Percentiles rank a stretch among this genome's conserved stretches.
phyloP scores from a whole-genome alignment of 2,329 filamentous ascomycete genomes.

The Fusarium torulosum region DNA sequence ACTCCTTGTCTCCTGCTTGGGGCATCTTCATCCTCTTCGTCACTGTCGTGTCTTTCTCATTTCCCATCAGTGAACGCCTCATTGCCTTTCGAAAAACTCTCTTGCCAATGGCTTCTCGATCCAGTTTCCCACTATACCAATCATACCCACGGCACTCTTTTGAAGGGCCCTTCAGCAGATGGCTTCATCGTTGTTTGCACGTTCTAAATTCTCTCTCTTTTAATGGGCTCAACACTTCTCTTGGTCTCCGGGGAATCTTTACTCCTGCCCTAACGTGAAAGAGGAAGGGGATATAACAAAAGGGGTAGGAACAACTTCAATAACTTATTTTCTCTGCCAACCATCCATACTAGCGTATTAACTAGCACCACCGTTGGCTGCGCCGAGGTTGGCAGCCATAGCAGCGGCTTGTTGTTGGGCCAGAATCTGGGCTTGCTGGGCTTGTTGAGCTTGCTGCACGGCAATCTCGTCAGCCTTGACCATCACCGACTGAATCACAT shows the following conservation, averaged over 20 bases:
- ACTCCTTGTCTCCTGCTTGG: conserved; percentile 14
- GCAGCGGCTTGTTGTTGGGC: conserved; percentile 48
- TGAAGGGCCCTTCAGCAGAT: conserved; percentile 39
- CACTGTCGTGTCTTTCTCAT: not conserved
- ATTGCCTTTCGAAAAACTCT: conserved; percentile 6
- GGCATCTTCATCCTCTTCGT: conserved; percentile 11
- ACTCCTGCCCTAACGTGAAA: conserved; percentile 47
- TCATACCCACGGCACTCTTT: conserved; percentile 47
- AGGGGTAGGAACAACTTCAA: conserved; percentile 44
- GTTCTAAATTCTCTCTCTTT: conserved; percentile 50
- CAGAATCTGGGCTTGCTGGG: conserved; percentile 48
- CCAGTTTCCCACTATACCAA: conserved; percentile 33
- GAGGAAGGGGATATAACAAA: conserved; percentile 48
- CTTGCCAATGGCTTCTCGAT: conserved; percentile 7
- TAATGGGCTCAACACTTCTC: conserved; percentile 46
- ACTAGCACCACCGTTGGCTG: conserved; percentile 46
- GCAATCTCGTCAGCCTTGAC: conserved; percentile 67
- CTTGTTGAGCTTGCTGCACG: conserved; percentile 47
- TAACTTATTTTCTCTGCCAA: conserved; percentile 38
- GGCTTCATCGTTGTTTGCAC: conserved; percentile 49
- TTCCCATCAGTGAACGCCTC: conserved; percentile 4
- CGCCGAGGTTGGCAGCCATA: conserved; percentile 36
- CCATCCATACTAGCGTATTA: conserved; percentile 30
- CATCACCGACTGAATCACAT: conserved; percentile 82
- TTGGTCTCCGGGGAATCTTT: conserved; percentile 48